These are phyloP conservation scores for Claviceps sp. DNA, from an alignment of 2,329 filamentous ascomycete species.

Conservation along the genomic window DNA sequence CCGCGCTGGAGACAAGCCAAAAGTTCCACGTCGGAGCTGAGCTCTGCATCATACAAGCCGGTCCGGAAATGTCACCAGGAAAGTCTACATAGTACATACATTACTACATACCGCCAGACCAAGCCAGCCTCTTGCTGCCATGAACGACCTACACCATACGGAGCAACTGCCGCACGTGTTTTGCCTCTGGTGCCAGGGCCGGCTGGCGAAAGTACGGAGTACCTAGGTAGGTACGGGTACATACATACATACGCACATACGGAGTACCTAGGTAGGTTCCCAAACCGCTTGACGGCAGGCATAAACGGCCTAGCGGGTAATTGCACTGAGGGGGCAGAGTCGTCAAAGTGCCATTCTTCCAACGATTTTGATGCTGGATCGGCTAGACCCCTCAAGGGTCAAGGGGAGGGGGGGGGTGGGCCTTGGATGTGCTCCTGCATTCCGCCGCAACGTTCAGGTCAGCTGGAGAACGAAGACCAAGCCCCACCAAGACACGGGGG, in stretches of 20 bases:
- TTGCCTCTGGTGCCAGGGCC: conserved; percentile 3
- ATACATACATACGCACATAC: too few species aligned
- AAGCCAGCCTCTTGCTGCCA: conserved; percentile 5
- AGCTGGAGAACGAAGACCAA: conserved; percentile 4
- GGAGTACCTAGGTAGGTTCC: neutral
- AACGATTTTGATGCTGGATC: conserved; percentile 8
- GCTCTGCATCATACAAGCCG: conserved; percentile 7
- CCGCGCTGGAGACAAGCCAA: conserved; percentile 9
- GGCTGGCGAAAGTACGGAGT: conserved; percentile 1
- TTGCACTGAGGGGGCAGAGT: conserved; percentile 4
- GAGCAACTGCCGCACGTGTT: conserved; percentile 9
- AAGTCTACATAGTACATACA: neutral
- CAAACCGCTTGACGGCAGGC: conserved; percentile 8
- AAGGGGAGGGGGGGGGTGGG: neutral
- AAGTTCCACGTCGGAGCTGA: conserved; percentile 10
- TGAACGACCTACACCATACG: conserved; percentile 1
- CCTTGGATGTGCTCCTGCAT: neutral
- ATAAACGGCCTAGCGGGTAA: conserved; percentile 9
- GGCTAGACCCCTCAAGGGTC: neutral
- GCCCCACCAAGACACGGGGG: neutral
- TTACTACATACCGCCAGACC: neutral
- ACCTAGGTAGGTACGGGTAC: too few species aligned
- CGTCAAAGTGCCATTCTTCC: conserved; percentile 5
- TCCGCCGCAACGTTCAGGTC: neutral
- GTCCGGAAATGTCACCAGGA: conserved; percentile 1